These are phyloP conservation scores for Piper betle DNA, from an alignment of 164 flowering plant species.

Conservation along the genomic window DNA sequence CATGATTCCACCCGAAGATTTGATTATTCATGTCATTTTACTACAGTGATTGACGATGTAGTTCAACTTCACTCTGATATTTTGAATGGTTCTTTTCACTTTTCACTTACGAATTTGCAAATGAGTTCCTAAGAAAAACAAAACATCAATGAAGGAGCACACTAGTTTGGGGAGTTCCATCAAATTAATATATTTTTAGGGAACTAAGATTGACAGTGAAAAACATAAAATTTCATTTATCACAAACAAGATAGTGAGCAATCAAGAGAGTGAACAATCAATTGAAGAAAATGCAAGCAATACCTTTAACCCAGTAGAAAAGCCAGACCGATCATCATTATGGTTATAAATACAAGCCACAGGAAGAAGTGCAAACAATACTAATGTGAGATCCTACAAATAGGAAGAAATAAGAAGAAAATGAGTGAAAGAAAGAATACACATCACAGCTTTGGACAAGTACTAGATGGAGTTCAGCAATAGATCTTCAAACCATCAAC, in stretches of 20 bases:
- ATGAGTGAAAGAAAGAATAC: neutral
- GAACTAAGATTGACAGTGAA: too few relatives aligned
- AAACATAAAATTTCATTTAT: too few relatives aligned
- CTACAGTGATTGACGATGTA: too few relatives aligned
- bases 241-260: neutral
- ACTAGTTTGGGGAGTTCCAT: too few relatives aligned
- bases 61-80: too few relatives aligned
- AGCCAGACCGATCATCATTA: slow-evolving; percentile 47
- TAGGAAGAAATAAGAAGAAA: slow-evolving; percentile 5
- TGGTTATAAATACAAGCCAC: slow-evolving; percentile 50
- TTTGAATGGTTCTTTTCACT: too few relatives aligned
- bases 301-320: slow-evolving; percentile 78
- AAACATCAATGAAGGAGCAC: too few relatives aligned
- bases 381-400: slow-evolving; percentile 60
- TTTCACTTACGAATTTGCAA: too few relatives aligned
- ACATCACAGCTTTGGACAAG: neutral
- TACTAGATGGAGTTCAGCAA: neutral
- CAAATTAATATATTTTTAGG: too few relatives aligned
- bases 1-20: too few relatives aligned
- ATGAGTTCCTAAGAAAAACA: too few relatives aligned
- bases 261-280: neutral
- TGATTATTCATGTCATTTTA: too few relatives aligned
- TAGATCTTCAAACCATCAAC: neutral
- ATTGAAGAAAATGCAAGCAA: neutral
- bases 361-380: slow-evolving; percentile 77